Percentiles rank a stretch among this genome's conserved stretches.
These are phyloP conservation scores for Schizophyllum commune DNA, from an alignment of 1,284 basidiomycete species.

Conservation along the genomic window DNA sequence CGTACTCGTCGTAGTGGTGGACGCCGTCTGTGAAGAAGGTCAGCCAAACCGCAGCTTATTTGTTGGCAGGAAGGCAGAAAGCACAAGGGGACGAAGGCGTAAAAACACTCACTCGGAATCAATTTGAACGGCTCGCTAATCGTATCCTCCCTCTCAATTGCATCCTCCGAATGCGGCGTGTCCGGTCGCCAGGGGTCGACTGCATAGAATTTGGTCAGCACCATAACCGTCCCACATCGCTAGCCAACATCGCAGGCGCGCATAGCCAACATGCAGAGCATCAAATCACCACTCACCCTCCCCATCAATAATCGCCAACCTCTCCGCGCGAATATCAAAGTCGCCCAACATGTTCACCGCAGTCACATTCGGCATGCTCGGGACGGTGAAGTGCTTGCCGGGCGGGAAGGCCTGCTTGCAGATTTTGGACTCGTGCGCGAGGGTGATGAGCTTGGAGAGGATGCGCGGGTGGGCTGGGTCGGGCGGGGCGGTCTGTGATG, in stretches of 20 bases:
- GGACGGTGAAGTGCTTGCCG: slow-evolving; percentile 70
- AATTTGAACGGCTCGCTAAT: slow-evolving; percentile 76
- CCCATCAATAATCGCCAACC: slow-evolving; percentile 83
- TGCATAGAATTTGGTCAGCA: slow-evolving; percentile 20
- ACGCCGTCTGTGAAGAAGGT: slow-evolving; percentile 62
- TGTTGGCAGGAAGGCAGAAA: too few relatives aligned
- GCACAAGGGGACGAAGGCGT: too few relatives aligned
- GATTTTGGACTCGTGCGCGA: slow-evolving; percentile 75
- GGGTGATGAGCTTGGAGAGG: slow-evolving; percentile 65
- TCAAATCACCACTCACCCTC: slow-evolving; percentile 40
- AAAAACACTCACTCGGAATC: slow-evolving; percentile 69
- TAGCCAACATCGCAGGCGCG: too few relatives aligned
- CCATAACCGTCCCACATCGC: not conserved
- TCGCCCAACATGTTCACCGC: slow-evolving; percentile 75
- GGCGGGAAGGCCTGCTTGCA: slow-evolving; percentile 79
- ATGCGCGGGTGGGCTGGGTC: slow-evolving; percentile 56
- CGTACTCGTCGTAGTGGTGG: slow-evolving; percentile 90
- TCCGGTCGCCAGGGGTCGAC: slow-evolving; percentile 89
- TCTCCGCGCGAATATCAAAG: slow-evolving; percentile 67
- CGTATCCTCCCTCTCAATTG: slow-evolving; percentile 64
- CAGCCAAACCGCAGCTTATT: too few relatives aligned
- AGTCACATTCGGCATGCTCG: slow-evolving; percentile 67
- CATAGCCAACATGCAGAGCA: too few relatives aligned
- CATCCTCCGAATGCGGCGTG: slow-evolving; percentile 80
- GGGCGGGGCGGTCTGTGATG: slow-evolving; percentile 58